These are phyloP conservation scores for Gracilaria vermiculophylla DNA, from an alignment of 23 red algal genomes.

Conservation along the genomic window DNA sequence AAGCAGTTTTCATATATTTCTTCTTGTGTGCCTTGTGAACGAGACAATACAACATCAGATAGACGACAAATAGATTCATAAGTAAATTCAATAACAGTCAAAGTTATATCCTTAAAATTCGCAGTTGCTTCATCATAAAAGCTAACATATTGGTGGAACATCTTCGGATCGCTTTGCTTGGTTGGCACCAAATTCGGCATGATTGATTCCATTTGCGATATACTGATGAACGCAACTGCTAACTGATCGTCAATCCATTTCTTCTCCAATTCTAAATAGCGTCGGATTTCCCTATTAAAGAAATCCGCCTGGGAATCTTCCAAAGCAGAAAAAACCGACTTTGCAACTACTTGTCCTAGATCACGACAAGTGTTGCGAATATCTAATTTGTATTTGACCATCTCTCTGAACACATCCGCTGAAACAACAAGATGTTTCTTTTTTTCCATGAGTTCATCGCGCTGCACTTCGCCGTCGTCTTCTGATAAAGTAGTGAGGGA, in stretches of 20 bases:
- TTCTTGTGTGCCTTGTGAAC: background rate
- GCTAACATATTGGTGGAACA: slow-evolving; percentile 29
- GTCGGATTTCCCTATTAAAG: background rate
- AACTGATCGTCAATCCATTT: slow-evolving; percentile 58
- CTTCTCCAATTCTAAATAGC: slow-evolving; percentile 30
- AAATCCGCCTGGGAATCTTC: slow-evolving; percentile 10
- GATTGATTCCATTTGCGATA: slow-evolving; percentile 32
- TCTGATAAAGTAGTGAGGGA: background rate
- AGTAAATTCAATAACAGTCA: slow-evolving; percentile 18
- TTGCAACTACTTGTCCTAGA: background rate
- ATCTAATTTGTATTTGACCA: slow-evolving; percentile 16
- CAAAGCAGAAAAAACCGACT: background rate
- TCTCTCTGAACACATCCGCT: slow-evolving; percentile 21
- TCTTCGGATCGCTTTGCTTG: slow-evolving; percentile 9
- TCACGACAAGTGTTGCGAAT: background rate
- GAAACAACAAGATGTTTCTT: slow-evolving; percentile 21
- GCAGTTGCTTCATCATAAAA: slow-evolving; percentile 32
- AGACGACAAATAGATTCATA: slow-evolving; percentile 23
- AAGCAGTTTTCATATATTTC: background rate
- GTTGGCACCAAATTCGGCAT: slow-evolving; percentile 16
- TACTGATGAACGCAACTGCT: slow-evolving; percentile 30
- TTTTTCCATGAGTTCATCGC: background rate
- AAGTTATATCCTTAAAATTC: slow-evolving; percentile 22
- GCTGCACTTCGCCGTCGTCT: background rate
- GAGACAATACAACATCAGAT: background rate